Percentiles rank a stretch among this genome's conserved stretches.
phyloP scores from a whole-genome alignment of 2,329 filamentous ascomycete species.

The Penicillium psychrosexuale region DNA sequence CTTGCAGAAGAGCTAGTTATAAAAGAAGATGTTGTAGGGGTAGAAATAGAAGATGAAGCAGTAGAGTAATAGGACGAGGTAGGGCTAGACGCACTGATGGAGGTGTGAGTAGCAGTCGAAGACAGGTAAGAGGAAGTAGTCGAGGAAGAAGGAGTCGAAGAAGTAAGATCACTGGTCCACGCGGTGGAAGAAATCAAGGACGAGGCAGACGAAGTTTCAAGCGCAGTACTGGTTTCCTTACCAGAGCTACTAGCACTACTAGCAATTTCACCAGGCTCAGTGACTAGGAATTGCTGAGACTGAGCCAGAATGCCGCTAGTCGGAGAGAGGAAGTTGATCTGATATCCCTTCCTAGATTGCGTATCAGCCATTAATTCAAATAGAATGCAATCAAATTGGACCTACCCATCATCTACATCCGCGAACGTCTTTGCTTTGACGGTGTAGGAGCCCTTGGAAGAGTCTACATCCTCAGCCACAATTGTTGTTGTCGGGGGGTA shows the following conservation, averaged over 20 bases:
- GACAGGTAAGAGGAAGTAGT: slow-evolving; percentile 16
- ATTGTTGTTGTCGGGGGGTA: slow-evolving; percentile 33
- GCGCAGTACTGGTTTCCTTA: slow-evolving; percentile 25
- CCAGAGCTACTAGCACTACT: slow-evolving; percentile 20
- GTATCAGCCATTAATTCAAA: neutral
- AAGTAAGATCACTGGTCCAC: slow-evolving; percentile 14
- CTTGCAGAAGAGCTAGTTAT: slow-evolving; percentile 23
- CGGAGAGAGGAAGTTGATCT: slow-evolving; percentile 43
- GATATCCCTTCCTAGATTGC: slow-evolving; percentile 35
- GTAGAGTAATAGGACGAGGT: slow-evolving; percentile 10
- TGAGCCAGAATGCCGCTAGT: slow-evolving; percentile 43
- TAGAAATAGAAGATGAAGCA: slow-evolving; percentile 17
- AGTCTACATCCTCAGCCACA: slow-evolving; percentile 38
- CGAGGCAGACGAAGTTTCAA: slow-evolving; percentile 25
- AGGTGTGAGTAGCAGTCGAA: slow-evolving; percentile 14
- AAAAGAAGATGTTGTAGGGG: slow-evolving; percentile 19
- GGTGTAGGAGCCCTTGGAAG: slow-evolving; percentile 35
- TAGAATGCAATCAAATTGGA: neutral
- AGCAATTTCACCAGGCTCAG: slow-evolving; percentile 18
- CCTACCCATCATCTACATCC: slow-evolving; percentile 26
- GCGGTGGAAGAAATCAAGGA: slow-evolving; percentile 19
- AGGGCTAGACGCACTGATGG: slow-evolving; percentile 12
- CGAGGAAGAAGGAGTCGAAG: slow-evolving; percentile 17
- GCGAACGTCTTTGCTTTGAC: slow-evolving; percentile 30
- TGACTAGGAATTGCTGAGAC: slow-evolving; percentile 36